Conservation (phyloP, 2,329 filamentous ascomycete genomes). For the Ramularia endophylla region DNA sequence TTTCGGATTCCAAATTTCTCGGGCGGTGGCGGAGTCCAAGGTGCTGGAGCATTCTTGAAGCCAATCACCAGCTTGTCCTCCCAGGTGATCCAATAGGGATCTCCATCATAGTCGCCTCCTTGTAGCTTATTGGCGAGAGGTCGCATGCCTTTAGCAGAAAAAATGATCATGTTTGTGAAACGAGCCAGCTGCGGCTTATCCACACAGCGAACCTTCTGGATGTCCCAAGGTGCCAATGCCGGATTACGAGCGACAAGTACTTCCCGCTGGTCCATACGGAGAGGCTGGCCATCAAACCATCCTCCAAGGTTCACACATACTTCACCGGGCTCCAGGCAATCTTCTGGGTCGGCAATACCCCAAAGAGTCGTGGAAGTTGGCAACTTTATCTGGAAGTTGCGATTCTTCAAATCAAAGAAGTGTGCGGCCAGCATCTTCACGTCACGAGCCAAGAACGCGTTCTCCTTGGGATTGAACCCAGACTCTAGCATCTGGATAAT, state of each 20-base stretch:
- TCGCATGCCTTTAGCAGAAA: conserved; percentile 56
- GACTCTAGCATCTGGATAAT: conserved; percentile 51
- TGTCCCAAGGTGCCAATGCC: conserved; percentile 63
- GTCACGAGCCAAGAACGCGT: conserved; percentile 16
- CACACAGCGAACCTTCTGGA: conserved; percentile 55
- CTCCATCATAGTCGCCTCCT: conserved; percentile 77
- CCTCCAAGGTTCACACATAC: conserved; percentile 62
- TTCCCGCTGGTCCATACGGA: conserved; percentile 10
- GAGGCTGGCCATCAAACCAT: conserved; percentile 39
- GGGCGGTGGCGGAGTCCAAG: conserved; percentile 37
- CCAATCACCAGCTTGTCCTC: conserved; percentile 58
- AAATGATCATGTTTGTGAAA: conserved; percentile 74
- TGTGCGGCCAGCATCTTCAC: conserved; percentile 6
- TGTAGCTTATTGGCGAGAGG: conserved; percentile 66
- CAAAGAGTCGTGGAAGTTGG: conserved; percentile 56
- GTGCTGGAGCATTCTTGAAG: conserved; percentile 56
- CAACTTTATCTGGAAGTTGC: conserved; percentile 43
- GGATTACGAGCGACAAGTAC: conserved; percentile 63
- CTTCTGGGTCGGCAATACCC: conserved; percentile 64
- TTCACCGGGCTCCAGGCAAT: conserved; percentile 56
- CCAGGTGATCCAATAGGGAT: conserved; percentile 71
- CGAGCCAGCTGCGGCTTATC: conserved; percentile 55
- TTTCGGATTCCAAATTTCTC: conserved; percentile 47
- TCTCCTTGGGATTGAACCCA: conserved; percentile 18
- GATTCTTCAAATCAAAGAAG: conserved; percentile 15